Conservation (phyloP, 1,284 basidiomycete genomes). For the Nidula niveotomentosa region DNA sequence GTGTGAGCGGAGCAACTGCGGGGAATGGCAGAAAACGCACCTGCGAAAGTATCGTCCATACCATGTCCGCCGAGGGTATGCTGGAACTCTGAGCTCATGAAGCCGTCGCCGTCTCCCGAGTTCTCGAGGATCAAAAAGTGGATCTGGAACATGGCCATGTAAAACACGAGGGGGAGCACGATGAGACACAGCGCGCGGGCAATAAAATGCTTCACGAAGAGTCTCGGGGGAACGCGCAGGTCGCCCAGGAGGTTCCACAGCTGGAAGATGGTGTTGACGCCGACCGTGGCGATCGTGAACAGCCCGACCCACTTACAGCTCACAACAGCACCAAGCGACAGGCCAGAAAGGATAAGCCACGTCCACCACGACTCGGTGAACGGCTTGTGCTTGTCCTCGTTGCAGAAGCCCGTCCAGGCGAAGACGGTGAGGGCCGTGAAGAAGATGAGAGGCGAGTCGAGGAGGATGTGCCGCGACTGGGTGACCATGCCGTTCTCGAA, state of each 20-base stretch:
- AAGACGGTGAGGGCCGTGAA: conserved; percentile 92
- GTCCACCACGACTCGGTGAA: conserved; percentile 93
- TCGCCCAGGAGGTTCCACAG: conserved; percentile 94
- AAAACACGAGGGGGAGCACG: conserved; percentile 81
- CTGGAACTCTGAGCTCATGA: conserved; percentile 99
- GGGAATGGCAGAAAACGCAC: conserved; percentile 35
- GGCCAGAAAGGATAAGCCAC: conserved; percentile 88
- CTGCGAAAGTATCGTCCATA: conserved; percentile 92
- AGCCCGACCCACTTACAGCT: conserved; percentile 99
- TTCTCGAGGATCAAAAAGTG: conserved; percentile 90
- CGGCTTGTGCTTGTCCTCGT: conserved; percentile 81
- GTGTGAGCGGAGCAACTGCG: background rate
- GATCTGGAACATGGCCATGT: conserved; percentile 95
- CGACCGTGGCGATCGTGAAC: conserved; percentile 97
- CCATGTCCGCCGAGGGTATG: conserved; percentile 91
- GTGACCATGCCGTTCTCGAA: conserved; percentile 97
- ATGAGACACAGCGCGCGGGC: conserved; percentile 92
- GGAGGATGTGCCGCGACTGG: conserved; percentile 95
- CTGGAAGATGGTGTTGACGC: conserved; percentile 82
- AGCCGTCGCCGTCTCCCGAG: conserved; percentile 96
- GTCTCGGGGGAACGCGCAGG: conserved; percentile 71
- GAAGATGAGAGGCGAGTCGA: conserved; percentile 97
- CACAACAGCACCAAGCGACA: conserved; percentile 88
- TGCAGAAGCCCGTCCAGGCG: conserved; percentile 89
- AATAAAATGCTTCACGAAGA: conserved; percentile 84